Conservation (phyloP, 495 filamentous ascomycete genomes). For the Bacidia gigantensis region DNA sequence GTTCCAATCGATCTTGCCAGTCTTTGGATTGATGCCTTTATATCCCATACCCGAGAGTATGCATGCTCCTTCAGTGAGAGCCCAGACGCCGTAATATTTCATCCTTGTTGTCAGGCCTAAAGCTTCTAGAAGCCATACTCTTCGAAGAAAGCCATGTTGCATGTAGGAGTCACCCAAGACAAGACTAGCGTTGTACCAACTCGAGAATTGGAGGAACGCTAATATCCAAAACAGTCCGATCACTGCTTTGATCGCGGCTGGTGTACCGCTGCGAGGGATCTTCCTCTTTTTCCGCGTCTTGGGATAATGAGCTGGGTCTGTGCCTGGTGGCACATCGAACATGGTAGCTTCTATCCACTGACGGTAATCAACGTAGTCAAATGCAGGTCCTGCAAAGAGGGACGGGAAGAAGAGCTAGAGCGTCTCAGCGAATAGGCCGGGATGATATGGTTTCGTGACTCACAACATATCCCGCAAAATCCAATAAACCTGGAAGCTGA, state of each 20-base stretch:
- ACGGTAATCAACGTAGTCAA: constrained; percentile 85
- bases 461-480: constrained; percentile 74
- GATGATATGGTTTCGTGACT: constrained; percentile 5
- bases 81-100: constrained; percentile 96
- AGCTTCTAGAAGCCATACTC: constrained; percentile 69
- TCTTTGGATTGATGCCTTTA: constrained; percentile 75
- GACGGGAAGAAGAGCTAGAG: constrained; percentile 76
- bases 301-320: constrained; percentile 67
- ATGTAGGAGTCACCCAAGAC: constrained; percentile 49
- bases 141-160: constrained; percentile 50
- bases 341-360: constrained; percentile 88
- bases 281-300: constrained; percentile 83
- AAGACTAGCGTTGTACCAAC: constrained; percentile 46
- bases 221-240: constrained; percentile 67
- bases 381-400: constrained; percentile 74
- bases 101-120: constrained; percentile 63
- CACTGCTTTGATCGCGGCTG: constrained; percentile 63
- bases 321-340: constrained; percentile 70
- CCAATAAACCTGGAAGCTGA: constrained; percentile 56
- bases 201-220: constrained; percentile 58
- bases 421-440: neutral
- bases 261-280: constrained; percentile 82
- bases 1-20: constrained; percentile 76
- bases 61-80: constrained; percentile 82
- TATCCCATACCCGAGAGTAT: constrained; percentile 90